Conservation (phyloP, 192 early-diverging fungal genomes). For the Entophlyctis helioformis region DNA sequence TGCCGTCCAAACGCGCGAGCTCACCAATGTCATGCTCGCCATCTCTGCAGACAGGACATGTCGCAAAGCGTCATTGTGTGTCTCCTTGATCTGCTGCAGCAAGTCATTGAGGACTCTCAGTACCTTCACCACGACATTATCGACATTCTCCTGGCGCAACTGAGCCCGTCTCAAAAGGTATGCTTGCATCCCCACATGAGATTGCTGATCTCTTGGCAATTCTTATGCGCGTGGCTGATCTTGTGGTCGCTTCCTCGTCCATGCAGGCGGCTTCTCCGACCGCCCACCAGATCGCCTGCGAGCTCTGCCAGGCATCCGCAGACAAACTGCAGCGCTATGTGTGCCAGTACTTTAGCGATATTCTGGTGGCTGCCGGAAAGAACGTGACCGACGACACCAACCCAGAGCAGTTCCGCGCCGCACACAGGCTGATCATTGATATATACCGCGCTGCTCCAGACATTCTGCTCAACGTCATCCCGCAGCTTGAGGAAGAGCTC, state of each 20-base stretch:
- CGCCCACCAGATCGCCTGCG: conserved; percentile 65
- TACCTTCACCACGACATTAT: conserved; percentile 67
- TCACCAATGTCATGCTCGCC: neutral
- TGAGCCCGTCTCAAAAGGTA: too few species aligned
- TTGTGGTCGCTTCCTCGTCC: neutral
- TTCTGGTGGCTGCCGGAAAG: conserved; percentile 48
- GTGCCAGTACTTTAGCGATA: conserved; percentile 76
- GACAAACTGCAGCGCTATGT: conserved; percentile 85
- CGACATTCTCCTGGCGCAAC: conserved; percentile 65
- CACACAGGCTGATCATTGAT: conserved; percentile 72
- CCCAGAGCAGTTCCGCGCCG: conserved; percentile 33
- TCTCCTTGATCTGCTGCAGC: conserved; percentile 71
- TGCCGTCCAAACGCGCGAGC: neutral
- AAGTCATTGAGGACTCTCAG: conserved; percentile 64
- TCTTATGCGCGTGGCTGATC: too few species aligned
- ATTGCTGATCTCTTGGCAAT: too few species aligned
- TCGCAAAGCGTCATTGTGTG: conserved; percentile 67
- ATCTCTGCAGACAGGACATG: conserved; percentile 38
- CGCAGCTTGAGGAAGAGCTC: conserved; percentile 87
- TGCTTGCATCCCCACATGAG: neutral
- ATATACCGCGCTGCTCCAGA: conserved; percentile 62
- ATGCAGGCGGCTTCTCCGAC: conserved; percentile 14
- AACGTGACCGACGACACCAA: conserved; percentile 14
- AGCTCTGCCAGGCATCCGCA: conserved; percentile 59
- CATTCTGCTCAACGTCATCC: conserved; percentile 80